A percentile compares a stretch with the other conserved stretches of the same genome.
phyloP scores from a whole-genome alignment of 139 green algal genomes.

The Tetradesmus lagerheimii region DNA sequence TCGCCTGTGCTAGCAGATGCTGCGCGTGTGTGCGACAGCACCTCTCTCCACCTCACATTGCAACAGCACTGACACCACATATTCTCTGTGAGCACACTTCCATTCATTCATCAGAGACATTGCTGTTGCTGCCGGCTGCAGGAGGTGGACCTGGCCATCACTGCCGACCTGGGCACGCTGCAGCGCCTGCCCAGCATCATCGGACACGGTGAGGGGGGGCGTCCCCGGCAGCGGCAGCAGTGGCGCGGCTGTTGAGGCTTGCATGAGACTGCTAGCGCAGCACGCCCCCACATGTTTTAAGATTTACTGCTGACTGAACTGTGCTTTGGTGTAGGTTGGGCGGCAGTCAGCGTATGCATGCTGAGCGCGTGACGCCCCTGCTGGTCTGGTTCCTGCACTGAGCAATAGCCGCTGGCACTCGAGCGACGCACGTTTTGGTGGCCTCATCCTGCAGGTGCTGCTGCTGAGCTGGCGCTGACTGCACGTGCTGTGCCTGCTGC shows the following conservation, averaged over 20 bases:
- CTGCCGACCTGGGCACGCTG: slow-evolving; percentile 92
- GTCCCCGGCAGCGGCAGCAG: no score
- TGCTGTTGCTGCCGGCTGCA: slow-evolving; percentile 48
- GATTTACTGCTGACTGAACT: no score
- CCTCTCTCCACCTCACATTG: background rate
- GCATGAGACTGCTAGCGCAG: background rate
- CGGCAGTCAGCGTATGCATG: no score
- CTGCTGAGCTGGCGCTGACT: slow-evolving; percentile 87
- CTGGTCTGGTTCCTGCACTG: no score
- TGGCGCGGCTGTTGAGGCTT: no score
- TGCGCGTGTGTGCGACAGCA: background rate
- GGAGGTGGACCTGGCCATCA: slow-evolving; percentile 93
- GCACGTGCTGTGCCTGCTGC: slow-evolving; percentile 58
- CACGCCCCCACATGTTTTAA: background rate
- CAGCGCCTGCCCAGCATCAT: slow-evolving; percentile 90
- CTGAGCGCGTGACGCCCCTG: no score
- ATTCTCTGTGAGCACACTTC: background rate
- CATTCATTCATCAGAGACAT: no score
- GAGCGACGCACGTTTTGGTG: no score
- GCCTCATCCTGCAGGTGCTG: slow-evolving; percentile 52
- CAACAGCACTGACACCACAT: background rate
- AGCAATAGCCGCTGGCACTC: no score
- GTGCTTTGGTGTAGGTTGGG: no score
- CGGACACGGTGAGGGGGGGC: slow-evolving; percentile 82
- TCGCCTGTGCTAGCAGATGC: background rate